Base-by-base conservation (phyloP, 2,329 filamentous ascomycete species). In the Aspergillus flavus region DNA sequence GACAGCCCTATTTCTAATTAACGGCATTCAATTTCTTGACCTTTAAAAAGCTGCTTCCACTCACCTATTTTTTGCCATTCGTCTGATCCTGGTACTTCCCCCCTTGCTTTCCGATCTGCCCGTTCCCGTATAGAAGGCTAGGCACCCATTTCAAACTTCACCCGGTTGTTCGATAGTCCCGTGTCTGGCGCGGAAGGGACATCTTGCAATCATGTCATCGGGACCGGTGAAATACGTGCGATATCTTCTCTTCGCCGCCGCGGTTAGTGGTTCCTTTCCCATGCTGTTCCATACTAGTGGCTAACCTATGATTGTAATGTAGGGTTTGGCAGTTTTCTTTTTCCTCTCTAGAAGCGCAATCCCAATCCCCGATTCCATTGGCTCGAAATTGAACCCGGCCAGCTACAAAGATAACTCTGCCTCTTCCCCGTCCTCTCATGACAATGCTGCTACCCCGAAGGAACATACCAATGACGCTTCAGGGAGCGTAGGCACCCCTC, bases 271-370 rank as follows among this genome's bases (percentile, higher is more conserved):
- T 60, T 52, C 19, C 39, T 54, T 32, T 10, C 21, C 26, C 16
- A 23, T 39, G 19, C 1, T 36, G 21, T 30, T 23, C 14, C 46
- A 28, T 30, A 5, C 57, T 30, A 23, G 46, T 32, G 11, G 50
- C 58, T 58, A n/a, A 36, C 45, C 41, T 60, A 19, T 28, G 19
- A 43, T 39, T 23, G 4, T 3, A 23, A 32, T 54, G 16, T 64
- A 87, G 85, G 81, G 87, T 62, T 79, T 96, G 67, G 83, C 88
- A 66, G 83, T 96, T 66, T 86, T 97, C 77, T 95, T 94, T 82
- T 93, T 94, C 80, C 87, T 96, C 74, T 91, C 92, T 67, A 86
- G 83, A 55, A 90, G 83, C 66, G 87, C 83, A 11, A 70, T 82
- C 58, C 77, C 77, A 10, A 67, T 78, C 14, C 75, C 77, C 45